Evolutionary conservation across 176 grass and related monocot species (phyloP).

Genomic region (Bothriochloa decipiens): DNA sequence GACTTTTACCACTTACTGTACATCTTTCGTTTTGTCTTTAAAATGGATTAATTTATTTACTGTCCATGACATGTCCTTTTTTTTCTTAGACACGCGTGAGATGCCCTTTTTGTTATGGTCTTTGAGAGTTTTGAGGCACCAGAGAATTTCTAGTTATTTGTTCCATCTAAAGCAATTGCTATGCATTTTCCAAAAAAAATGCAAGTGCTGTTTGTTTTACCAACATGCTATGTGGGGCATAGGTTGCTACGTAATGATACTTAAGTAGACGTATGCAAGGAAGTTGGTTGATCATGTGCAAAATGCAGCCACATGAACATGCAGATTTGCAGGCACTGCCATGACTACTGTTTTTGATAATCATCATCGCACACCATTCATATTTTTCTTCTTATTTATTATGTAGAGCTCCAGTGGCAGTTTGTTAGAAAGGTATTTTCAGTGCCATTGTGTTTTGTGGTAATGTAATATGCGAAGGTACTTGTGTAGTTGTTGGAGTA

Average conservation of each 20-base stretch:
- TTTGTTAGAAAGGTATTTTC: constrained; percentile 16
- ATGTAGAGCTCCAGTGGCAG: not conserved
- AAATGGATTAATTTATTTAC: constrained; percentile 34
- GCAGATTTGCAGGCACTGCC: not conserved
- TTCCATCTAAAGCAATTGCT: not conserved
- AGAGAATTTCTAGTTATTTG: not conserved
- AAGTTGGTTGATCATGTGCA: constrained; percentile 26
- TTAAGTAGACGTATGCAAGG: not conserved
- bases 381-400: constrained; percentile 3
- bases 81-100: not conserved
- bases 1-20: not conserved
- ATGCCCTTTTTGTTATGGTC: constrained; percentile 18
- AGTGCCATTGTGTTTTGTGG: not conserved
- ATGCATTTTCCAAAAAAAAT: too few species aligned
- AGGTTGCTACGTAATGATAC: constrained; percentile 13
- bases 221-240: constrained; percentile 16
- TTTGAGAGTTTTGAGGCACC: not conserved
- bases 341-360: not conserved
- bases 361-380: not conserved
- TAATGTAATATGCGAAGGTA: constrained; percentile 4
- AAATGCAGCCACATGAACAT: constrained; percentile 19
- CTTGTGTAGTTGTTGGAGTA: not conserved
- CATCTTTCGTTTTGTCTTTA: constrained; percentile 37
- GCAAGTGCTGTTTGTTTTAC: constrained; percentile 32
- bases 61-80: not conserved